Conservation (phyloP, 2,329 filamentous ascomycete species). For the Venturia oleaginea region DNA sequence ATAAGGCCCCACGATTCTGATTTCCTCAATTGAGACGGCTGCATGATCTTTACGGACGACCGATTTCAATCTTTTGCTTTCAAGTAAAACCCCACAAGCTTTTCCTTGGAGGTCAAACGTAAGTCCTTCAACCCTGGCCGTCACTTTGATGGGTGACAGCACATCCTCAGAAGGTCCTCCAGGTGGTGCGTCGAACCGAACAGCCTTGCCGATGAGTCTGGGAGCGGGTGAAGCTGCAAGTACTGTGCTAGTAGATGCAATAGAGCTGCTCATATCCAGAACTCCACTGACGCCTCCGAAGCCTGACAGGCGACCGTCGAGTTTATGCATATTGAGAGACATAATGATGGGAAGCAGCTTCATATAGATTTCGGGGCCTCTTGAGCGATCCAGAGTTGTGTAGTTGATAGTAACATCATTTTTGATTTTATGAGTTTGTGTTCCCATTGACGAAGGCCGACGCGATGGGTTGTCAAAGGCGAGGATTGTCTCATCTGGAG, state of each 20-base stretch:
- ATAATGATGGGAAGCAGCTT: constrained; percentile 69
- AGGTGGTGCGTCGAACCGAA: constrained; percentile 46
- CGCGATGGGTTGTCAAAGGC: constrained; percentile 41
- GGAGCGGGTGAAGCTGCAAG: constrained; percentile 24
- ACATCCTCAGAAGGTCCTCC: constrained; percentile 8
- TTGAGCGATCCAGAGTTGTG: constrained; percentile 19
- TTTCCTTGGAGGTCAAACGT: constrained; percentile 68
- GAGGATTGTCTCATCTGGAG: constrained; percentile 41
- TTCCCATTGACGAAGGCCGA: constrained; percentile 37
- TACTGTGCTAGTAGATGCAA: constrained; percentile 60
- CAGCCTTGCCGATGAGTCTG: constrained; percentile 35
- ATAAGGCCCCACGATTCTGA: constrained; percentile 62
- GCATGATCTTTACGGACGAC: constrained; percentile 66
- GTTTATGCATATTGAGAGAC: constrained; percentile 63
- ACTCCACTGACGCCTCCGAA: constrained; percentile 90
- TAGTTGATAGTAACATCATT: constrained; percentile 22
- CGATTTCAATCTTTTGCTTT: constrained; percentile 74
- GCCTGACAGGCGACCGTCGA: constrained; percentile 81
- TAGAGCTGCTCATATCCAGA: constrained; percentile 76
- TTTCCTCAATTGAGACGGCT: constrained; percentile 63
- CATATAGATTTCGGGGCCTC: constrained; percentile 40
- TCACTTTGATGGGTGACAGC: constrained; percentile 49
- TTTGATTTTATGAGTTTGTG: constrained; percentile 23
- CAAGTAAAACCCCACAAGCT: constrained; percentile 63
- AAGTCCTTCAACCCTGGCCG: constrained; percentile 67